phyloP scores from a whole-genome alignment of 1,284 basidiomycete genomes.

The Leccinum fuscescens region DNA sequence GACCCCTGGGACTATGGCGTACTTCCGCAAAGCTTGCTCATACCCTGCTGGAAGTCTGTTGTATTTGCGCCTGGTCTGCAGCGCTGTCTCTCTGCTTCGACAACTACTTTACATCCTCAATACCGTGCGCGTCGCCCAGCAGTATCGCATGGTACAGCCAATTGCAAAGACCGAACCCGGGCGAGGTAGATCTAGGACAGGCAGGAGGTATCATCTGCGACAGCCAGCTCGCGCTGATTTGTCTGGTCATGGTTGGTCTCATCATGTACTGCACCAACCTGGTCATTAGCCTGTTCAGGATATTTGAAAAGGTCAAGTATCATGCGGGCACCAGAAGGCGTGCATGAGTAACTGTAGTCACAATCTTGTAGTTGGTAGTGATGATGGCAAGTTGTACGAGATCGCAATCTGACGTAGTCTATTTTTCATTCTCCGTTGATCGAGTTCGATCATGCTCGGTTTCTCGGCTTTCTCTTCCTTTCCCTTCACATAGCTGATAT shows the following conservation, averaged over 20 bases:
- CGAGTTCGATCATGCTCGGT: neutral
- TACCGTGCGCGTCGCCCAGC: conserved; percentile 67
- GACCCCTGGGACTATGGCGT: conserved; percentile 86
- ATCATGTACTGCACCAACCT: conserved; percentile 78
- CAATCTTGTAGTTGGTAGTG: neutral
- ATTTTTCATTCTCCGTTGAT: neutral
- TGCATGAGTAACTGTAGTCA: conserved; percentile 2
- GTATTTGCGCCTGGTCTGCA: conserved; percentile 92
- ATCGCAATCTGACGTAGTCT: neutral
- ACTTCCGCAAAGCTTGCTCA: conserved; percentile 80
- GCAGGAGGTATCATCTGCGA: conserved; percentile 62
- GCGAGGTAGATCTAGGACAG: conserved; percentile 37
- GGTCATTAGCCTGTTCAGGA: conserved; percentile 81
- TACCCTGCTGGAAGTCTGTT: conserved; percentile 80
- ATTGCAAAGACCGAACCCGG: conserved; percentile 28
- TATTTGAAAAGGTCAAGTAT: conserved; percentile 84
- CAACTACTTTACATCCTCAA: conserved; percentile 86
- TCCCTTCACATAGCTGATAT: neutral
- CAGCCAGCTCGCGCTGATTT: conserved; percentile 71
- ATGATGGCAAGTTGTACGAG: neutral
- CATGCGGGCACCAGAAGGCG: conserved; percentile 34
- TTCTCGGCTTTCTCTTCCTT: too few species aligned
- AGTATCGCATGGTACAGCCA: conserved; percentile 70
- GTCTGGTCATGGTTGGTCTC: conserved; percentile 71
- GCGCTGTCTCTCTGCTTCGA: conserved; percentile 85